Evolutionary conservation across 2,329 filamentous ascomycete genomes (phyloP).

Genomic region (Pyrenochaeta sp.): DNA sequence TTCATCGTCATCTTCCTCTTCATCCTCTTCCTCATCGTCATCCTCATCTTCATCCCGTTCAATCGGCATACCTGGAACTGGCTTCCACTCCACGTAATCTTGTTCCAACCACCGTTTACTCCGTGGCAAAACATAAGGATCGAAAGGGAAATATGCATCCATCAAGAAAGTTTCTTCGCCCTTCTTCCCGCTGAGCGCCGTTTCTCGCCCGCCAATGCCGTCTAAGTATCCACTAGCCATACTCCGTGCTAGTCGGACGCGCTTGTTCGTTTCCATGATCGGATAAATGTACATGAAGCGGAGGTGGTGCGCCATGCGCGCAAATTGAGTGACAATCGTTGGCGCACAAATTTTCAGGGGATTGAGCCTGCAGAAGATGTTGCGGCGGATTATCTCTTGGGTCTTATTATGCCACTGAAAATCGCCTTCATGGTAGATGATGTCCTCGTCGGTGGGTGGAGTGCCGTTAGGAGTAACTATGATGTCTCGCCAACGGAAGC

Average conservation of each 20-base stretch:
- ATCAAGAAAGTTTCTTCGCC: conserved; percentile 85
- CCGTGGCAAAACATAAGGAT: conserved; percentile 88
- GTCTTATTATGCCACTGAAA: conserved; percentile 80
- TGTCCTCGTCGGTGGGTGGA: conserved; percentile 52
- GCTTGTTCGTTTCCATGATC: conserved; percentile 90
- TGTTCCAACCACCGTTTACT: conserved; percentile 88
- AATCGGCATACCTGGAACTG: conserved; percentile 51
- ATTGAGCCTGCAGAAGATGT: conserved; percentile 89
- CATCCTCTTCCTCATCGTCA: conserved; percentile 43
- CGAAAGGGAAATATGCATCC: conserved; percentile 96
- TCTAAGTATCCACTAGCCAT: conserved; percentile 62
- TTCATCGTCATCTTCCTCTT: conserved; percentile 28
- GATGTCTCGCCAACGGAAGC: conserved; percentile 96
- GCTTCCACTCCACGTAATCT: conserved; percentile 50
- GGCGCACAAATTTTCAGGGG: conserved; percentile 94
- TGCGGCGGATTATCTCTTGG: conserved; percentile 75
- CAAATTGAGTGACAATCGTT: conserved; percentile 89
- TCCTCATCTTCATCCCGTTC: conserved; percentile 58
- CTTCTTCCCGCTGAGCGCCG: conserved; percentile 60
- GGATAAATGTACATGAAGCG: conserved; percentile 90
- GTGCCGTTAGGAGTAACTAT: conserved; percentile 65
- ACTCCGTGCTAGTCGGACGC: conserved; percentile 78
- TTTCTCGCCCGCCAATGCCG: conserved; percentile 62
- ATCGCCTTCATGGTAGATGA: conserved; percentile 74
- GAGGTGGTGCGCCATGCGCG: conserved; percentile 84